phyloP scores from a whole-genome alignment of 148 eudicot species.

The Amaranthus cruentus region DNA sequence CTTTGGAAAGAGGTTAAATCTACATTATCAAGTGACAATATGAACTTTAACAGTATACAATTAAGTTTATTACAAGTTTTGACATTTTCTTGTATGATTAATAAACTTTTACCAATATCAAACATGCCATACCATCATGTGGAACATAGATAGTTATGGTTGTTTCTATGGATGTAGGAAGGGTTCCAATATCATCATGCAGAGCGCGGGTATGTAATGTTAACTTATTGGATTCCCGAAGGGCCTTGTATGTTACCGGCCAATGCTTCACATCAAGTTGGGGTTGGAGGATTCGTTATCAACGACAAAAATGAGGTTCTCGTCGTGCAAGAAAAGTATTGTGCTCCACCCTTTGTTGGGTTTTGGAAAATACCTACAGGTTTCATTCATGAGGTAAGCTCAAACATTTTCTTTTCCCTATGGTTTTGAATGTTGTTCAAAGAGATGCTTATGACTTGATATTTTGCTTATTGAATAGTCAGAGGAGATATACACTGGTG shows the following conservation, averaged over 20 bases:
- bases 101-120: background rate
- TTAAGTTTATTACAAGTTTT: background rate
- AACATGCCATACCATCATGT: background rate
- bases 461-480: conserved; percentile 37
- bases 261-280: conserved; percentile 89
- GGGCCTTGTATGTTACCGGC: conserved; percentile 75
- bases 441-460: background rate
- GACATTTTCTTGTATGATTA: background rate
- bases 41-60: no score
- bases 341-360: conserved; percentile 45
- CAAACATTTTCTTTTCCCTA: background rate
- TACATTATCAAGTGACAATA: no score
- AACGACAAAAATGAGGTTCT: conserved; percentile 80
- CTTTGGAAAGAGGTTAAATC: no score
- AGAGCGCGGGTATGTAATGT: conserved; percentile 68
- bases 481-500: conserved; percentile 80
- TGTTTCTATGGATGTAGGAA: conserved; percentile 33
- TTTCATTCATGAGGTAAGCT: conserved; percentile 63
- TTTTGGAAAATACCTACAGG: conserved; percentile 95
- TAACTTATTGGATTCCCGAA: conserved; percentile 86
- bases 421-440: background rate
- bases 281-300: conserved; percentile 76
- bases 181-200: conserved; percentile 88
- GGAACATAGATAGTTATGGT: background rate
- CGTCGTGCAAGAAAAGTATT: conserved; percentile 85